Evolutionary conservation across 352 stramenopile genomes (phyloP).

Genomic region (Globisporangium barbulae): DNA sequence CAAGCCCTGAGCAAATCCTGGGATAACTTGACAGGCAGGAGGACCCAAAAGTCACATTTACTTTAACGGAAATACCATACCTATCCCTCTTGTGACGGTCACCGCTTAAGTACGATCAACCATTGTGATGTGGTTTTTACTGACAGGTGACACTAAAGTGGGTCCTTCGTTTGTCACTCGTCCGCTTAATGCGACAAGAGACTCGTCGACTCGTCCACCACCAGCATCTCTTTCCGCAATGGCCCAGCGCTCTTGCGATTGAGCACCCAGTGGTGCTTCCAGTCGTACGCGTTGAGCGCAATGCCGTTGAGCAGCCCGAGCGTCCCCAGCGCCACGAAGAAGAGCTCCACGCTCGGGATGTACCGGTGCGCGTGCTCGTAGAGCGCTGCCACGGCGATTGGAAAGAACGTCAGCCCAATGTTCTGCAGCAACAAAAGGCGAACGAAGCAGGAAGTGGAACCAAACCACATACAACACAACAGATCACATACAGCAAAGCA

Average conservation of each 20-base stretch:
- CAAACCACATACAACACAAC: not conserved
- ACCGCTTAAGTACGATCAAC: not conserved
- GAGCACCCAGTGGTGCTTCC: conserved; percentile 18
- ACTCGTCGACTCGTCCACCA: conserved; percentile 6
- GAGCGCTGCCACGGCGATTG: conserved; percentile 46
- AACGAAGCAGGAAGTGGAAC: not conserved
- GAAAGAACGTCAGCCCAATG: conserved; percentile 58
- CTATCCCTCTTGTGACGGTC: not conserved
- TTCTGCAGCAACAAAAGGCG: conserved; percentile 29
- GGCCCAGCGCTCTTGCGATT: conserved; percentile 9
- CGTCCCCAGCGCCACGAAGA: conserved; percentile 44
- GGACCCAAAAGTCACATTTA: not conserved
- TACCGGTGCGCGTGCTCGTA: conserved; percentile 37
- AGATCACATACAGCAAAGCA: not conserved
- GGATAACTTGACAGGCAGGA: too few relatives aligned
- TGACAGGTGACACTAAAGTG: conserved; percentile 1
- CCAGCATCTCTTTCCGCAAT: not conserved
- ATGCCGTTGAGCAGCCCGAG: conserved; percentile 36
- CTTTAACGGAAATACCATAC: not conserved
- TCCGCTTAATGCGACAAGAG: conserved; percentile 6
- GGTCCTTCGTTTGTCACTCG: not conserved
- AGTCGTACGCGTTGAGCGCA: conserved; percentile 89
- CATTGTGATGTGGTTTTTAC: not conserved
- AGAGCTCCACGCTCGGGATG: conserved; percentile 50
- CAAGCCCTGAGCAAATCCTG: too few relatives aligned